Percentiles rank a stretch among this genome's conserved stretches.
These are phyloP conservation scores for Amanita pseudoporphyria DNA, from an alignment of 768 basidiomycete species.

Conservation along the genomic window DNA sequence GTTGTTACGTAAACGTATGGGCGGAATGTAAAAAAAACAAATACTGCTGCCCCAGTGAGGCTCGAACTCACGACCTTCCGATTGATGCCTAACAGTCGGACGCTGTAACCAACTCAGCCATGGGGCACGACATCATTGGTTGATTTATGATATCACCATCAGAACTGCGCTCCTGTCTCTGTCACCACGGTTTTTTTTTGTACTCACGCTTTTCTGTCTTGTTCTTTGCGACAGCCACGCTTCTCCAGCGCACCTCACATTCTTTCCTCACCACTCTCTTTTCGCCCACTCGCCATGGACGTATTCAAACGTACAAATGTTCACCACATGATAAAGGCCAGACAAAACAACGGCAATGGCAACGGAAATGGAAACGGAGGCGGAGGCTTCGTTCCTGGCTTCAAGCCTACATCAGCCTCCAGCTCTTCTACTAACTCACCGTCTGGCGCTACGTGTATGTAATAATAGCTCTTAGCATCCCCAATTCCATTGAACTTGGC, in stretches of 20 bases:
- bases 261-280: background rate
- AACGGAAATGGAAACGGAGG: background rate
- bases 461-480: background rate
- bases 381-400: background rate
- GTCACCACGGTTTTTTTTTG: no score
- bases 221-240: background rate
- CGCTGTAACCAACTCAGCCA: conserved; percentile 74
- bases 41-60: conserved; percentile 54
- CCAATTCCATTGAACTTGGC: background rate
- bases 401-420: background rate
- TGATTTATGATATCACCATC: background rate
- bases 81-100: conserved; percentile 72
- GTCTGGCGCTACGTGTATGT: background rate
- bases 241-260: background rate
- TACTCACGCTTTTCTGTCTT: background rate
- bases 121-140: conserved; percentile 37
- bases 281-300: background rate
- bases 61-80: conserved; percentile 66
- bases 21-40: background rate
- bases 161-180: background rate
- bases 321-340: background rate
- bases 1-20: background rate
- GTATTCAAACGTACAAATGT: background rate
- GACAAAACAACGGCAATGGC: background rate
- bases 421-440: background rate